These are phyloP conservation scores for Boletus sp. DNA, from an alignment of 1,284 basidiomycete species.

Conservation along the genomic window DNA sequence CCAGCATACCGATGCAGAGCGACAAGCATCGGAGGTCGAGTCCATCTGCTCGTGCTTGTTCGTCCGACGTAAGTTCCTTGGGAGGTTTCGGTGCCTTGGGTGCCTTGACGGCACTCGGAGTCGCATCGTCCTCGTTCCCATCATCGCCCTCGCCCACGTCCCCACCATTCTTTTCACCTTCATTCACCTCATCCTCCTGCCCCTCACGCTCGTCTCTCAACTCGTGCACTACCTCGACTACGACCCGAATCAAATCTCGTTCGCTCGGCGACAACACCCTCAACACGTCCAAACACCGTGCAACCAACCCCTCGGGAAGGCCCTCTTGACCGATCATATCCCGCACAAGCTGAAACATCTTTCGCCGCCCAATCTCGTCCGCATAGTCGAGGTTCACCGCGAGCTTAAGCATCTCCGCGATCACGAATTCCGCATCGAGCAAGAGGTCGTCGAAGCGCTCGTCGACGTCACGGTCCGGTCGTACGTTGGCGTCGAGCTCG, in stretches of 20 bases:
- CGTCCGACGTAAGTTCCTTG: slow-evolving; percentile 55
- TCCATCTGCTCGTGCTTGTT: slow-evolving; percentile 58
- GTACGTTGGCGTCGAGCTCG: slow-evolving; percentile 43
- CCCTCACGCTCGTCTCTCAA: slow-evolving; percentile 61
- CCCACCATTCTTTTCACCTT: slow-evolving; percentile 12
- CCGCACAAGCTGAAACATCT: slow-evolving; percentile 84
- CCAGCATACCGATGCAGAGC: slow-evolving; percentile 88
- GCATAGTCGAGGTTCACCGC: slow-evolving; percentile 86
- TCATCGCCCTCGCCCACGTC: slow-evolving; percentile 25
- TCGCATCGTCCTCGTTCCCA: slow-evolving; percentile 13
- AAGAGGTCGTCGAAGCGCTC: slow-evolving; percentile 48
- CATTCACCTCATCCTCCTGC: slow-evolving; percentile 27
- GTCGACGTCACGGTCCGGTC: slow-evolving; percentile 45
- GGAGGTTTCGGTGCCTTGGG: slow-evolving; percentile 20
- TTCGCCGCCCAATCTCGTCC: slow-evolving; percentile 92
- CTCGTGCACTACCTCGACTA: slow-evolving; percentile 91
- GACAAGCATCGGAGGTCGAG: slow-evolving; percentile 81
- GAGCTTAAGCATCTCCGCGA: slow-evolving; percentile 79
- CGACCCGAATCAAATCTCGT: slow-evolving; percentile 87
- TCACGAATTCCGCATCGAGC: slow-evolving; percentile 55
- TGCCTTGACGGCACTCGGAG: slow-evolving; percentile 1
- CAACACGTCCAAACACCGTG: slow-evolving; percentile 83
- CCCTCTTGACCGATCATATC: slow-evolving; percentile 84
- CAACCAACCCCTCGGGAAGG: slow-evolving; percentile 77
- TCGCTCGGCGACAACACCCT: slow-evolving; percentile 82